phyloP scores from a whole-genome alignment of 2,329 filamentous ascomycete species.

The Colletotrichum navitas region DNA sequence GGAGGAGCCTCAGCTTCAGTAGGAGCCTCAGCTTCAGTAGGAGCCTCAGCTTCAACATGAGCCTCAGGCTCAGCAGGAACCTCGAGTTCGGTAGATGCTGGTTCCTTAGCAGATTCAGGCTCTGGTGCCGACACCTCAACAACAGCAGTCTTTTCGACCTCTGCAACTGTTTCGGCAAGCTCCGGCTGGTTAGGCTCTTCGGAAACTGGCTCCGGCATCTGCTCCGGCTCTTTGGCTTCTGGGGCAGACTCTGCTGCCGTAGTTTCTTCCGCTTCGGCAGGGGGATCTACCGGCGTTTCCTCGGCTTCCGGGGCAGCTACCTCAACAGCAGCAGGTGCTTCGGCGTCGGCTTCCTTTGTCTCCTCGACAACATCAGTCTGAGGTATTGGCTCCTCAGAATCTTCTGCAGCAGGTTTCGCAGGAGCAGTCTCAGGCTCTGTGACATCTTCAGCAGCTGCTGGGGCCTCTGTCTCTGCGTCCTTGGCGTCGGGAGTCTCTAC shows the following conservation, averaged over 20 bases:
- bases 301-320: slow-evolving; percentile 1
- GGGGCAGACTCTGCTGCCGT: neutral
- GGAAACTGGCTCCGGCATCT: slow-evolving; percentile 2
- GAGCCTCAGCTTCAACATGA: neutral
- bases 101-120: neutral
- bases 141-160: slow-evolving; percentile 28
- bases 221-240: slow-evolving; percentile 14
- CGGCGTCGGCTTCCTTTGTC: neutral
- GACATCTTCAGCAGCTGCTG: neutral
- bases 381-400: slow-evolving; percentile 2
- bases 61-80: slow-evolving; percentile 5
- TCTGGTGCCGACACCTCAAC: slow-evolving; percentile 4
- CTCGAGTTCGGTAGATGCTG: neutral
- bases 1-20: neutral
- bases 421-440: neutral
- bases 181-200: slow-evolving; percentile 12
- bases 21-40: neutral
- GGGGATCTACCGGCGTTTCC: slow-evolving; percentile 7
- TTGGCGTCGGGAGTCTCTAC: neutral
- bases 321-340: neutral
- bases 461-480: neutral
- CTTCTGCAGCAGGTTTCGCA: neutral
- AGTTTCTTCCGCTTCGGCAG: slow-evolving; percentile 5
- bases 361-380: slow-evolving; percentile 1
- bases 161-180: slow-evolving; percentile 12